These are phyloP conservation scores for Xylariaceae sp. DNA, from an alignment of 2,329 filamentous ascomycete species.

Conservation along the genomic window DNA sequence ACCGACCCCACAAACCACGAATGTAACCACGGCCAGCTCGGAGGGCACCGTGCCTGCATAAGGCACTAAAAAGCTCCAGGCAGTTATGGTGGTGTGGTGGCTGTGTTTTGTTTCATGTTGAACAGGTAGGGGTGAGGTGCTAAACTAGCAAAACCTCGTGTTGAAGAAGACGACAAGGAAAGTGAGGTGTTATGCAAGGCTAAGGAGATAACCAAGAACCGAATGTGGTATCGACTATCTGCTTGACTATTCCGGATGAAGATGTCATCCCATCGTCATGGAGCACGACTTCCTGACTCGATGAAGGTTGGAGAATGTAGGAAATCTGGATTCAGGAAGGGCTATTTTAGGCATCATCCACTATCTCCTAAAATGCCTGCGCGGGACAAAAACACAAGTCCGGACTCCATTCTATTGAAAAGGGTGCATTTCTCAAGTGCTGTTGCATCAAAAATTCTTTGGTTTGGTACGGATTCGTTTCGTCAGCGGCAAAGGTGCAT, in stretches of 20 bases:
- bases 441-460: slow-evolving; percentile 13
- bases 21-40: slow-evolving; percentile 5
- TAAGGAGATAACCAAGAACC: too few relatives aligned
- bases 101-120: slow-evolving; percentile 29
- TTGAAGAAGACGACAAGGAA: neutral
- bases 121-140: slow-evolving; percentile 2
- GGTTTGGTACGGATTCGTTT: slow-evolving; percentile 4
- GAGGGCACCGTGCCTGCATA: slow-evolving; percentile 27
- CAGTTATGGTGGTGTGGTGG: slow-evolving; percentile 25
- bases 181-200: neutral
- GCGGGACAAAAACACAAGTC: too few relatives aligned
- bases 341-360: too few relatives aligned
- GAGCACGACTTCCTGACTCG: too few relatives aligned
- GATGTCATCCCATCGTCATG: too few relatives aligned
- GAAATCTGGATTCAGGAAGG: too few relatives aligned
- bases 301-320: too few relatives aligned
- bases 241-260: too few relatives aligned
- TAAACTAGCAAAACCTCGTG: neutral
- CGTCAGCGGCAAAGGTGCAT: neutral
- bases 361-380: too few relatives aligned
- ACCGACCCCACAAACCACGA: slow-evolving; percentile 5
- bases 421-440: slow-evolving; percentile 12
- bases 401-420: too few relatives aligned
- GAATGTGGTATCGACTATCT: too few relatives aligned
- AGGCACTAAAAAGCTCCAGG: slow-evolving; percentile 6